phyloP scores from a whole-genome alignment of 768 basidiomycete genomes.

The Suillus sp. region DNA sequence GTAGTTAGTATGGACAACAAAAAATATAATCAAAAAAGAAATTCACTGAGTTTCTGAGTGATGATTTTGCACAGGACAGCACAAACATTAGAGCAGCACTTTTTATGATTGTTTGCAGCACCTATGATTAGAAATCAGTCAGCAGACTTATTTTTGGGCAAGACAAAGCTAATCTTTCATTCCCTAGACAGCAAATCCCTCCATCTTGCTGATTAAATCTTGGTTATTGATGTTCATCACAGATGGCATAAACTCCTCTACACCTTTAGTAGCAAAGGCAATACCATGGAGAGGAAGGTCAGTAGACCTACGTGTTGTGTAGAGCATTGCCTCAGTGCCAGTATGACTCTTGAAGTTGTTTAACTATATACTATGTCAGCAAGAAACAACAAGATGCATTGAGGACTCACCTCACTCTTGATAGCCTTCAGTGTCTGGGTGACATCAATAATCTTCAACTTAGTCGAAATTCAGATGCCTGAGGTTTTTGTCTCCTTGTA shows the following conservation, averaged over 20 bases:
- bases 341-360: not conserved
- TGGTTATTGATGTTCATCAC: slow-evolving; percentile 13
- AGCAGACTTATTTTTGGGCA: not conserved
- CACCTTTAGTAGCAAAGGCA: not conserved
- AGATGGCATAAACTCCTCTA: not conserved
- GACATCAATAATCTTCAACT: no score
- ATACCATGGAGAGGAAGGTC: not conserved
- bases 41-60: not conserved
- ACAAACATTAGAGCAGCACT: not conserved
- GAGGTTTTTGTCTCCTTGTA: no score
- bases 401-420: no score
- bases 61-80: slow-evolving; percentile 4
- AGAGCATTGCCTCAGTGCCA: not conserved
- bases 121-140: not conserved
- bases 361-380: not conserved
- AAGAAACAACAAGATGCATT: not conserved
- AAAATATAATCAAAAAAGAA: not conserved
- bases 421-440: no score
- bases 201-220: slow-evolving; percentile 17
- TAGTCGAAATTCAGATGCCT: no score
- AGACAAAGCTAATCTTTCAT: slow-evolving; percentile 17
- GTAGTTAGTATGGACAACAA: not conserved
- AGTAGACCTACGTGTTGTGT: not conserved
- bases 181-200: slow-evolving; percentile 17
- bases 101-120: slow-evolving; percentile 1